Evolutionary conservation across 371 early-diverging fungal species (phyloP).

Genomic region (Sporodiniella umbellata): DNA sequence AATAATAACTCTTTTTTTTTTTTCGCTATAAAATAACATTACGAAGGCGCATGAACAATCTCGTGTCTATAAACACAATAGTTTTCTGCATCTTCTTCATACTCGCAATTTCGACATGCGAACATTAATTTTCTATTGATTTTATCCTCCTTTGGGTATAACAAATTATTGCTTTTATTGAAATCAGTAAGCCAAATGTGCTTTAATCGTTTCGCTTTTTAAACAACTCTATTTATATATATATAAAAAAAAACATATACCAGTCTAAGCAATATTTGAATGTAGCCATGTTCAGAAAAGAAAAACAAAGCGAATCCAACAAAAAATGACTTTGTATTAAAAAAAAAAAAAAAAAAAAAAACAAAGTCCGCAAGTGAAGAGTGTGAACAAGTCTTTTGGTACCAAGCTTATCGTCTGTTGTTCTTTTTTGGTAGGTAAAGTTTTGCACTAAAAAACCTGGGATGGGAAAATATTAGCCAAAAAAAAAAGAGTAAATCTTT

Average conservation of each 20-base stretch:
- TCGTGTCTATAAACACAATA: slow-evolving; percentile 86
- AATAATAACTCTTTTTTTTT: too few species aligned
- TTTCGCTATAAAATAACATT: slow-evolving; percentile 9
- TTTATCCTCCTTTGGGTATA: slow-evolving; percentile 95
- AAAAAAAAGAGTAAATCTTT: too few species aligned
- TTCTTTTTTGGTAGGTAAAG: too few species aligned
- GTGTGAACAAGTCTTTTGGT: too few species aligned
- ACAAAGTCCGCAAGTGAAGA: too few species aligned
- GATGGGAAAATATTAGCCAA: too few species aligned
- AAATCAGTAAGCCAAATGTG: neutral
- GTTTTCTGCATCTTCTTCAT: slow-evolving; percentile 81
- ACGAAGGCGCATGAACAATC: slow-evolving; percentile 79
- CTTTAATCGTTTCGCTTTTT: neutral
- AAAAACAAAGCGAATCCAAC: slow-evolving; percentile 1
- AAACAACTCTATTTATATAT: too few species aligned
- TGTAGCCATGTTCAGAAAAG: slow-evolving; percentile 53
- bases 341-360: neutral
- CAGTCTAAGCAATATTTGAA: slow-evolving; percentile 76
- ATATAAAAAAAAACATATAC: slow-evolving; percentile 28
- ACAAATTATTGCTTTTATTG: slow-evolving; percentile 86
- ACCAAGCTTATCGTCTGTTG: too few species aligned
- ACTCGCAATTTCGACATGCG: slow-evolving; percentile 95
- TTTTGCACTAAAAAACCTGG: too few species aligned
- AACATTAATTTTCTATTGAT: slow-evolving; percentile 64
- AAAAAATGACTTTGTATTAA: too few species aligned